phyloP scores from a whole-genome alignment of 352 stramenopile species.

The Pythium oligandrum region DNA sequence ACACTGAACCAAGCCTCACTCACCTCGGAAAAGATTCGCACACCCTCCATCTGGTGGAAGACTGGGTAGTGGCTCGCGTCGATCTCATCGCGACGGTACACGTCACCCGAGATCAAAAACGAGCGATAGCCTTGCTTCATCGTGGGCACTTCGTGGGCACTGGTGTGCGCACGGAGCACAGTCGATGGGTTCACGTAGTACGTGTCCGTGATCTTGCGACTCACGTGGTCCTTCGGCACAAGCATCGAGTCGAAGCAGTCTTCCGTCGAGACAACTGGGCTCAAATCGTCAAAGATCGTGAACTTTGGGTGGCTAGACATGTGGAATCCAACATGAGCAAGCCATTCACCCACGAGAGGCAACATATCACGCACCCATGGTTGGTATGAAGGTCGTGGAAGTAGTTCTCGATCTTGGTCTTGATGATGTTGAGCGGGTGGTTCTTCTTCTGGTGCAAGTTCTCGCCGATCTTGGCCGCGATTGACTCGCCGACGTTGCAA shows the following conservation, averaged over 20 bases:
- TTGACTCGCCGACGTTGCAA: constrained; percentile 86
- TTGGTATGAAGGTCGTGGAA: constrained; percentile 70
- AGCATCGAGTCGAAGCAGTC: constrained; percentile 92
- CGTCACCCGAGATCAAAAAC: constrained; percentile 94
- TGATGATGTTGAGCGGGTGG: constrained; percentile 92
- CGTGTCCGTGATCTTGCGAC: constrained; percentile 81
- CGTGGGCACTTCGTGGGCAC: constrained; percentile 91
- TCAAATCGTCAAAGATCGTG: constrained; percentile 81
- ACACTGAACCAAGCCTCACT: background rate
- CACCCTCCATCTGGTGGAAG: constrained; percentile 99
- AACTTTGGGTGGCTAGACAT: constrained; percentile 61
- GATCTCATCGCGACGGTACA: constrained; percentile 99
- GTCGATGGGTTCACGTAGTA: constrained; percentile 86
- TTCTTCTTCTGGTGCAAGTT: constrained; percentile 83
- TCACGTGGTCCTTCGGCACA: constrained; percentile 88
- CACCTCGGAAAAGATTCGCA: constrained; percentile 92
- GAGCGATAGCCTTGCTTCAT: constrained; percentile 84
- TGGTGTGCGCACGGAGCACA: constrained; percentile 88
- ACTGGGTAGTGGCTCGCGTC: constrained; percentile 98
- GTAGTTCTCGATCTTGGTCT: constrained; percentile 89
- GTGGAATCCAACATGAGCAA: background rate
- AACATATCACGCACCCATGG: constrained; percentile 30
- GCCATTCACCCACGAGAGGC: background rate
- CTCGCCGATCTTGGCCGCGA: constrained; percentile 84
- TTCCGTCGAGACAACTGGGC: constrained; percentile 81